Evolutionary conservation across 306 rosid species (phyloP).

Genomic region (Abrus pulchellus): DNA sequence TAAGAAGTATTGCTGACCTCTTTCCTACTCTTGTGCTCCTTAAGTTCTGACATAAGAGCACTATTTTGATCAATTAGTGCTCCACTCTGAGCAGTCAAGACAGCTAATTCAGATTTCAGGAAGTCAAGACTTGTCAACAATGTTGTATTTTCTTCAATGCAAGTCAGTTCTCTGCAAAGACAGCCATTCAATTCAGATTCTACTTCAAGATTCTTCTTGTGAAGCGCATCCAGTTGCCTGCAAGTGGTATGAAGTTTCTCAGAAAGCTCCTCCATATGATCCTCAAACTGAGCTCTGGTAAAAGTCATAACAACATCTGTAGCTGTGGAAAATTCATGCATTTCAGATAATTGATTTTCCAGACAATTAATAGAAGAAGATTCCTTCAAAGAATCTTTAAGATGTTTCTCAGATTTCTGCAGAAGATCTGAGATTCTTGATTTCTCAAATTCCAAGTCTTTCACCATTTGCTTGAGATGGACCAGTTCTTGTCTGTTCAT

Average conservation of each 20-base stretch:
- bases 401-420: slow-evolving; percentile 62
- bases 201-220: slow-evolving; percentile 60
- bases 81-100: slow-evolving; percentile 60
- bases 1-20: slow-evolving; percentile 52
- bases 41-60: slow-evolving; percentile 54
- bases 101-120: slow-evolving; percentile 69
- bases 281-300: slow-evolving; percentile 73
- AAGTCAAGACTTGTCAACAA: slow-evolving; percentile 65
- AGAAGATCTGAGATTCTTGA: slow-evolving; percentile 65
- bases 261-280: slow-evolving; percentile 60
- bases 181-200: slow-evolving; percentile 60
- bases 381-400: slow-evolving; percentile 59
- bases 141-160: slow-evolving; percentile 71
- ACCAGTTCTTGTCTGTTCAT: slow-evolving; percentile 65
- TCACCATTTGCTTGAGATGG: slow-evolving; percentile 66
- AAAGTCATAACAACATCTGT: slow-evolving; percentile 64
- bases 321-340: slow-evolving; percentile 68
- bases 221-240: slow-evolving; percentile 59
- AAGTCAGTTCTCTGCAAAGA: slow-evolving; percentile 65
- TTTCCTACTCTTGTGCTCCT: slow-evolving; percentile 59
- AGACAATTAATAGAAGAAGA: slow-evolving; percentile 60
- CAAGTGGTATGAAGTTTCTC: slow-evolving; percentile 63
- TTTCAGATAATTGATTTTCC: slow-evolving; percentile 72
- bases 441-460: slow-evolving; percentile 74
- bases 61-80: slow-evolving; percentile 64